Evolutionary conservation across 768 basidiomycete genomes (phyloP), one percentile per base, ranked within the genome.

Genomic region (Gautieria morchelliformis): DNA sequence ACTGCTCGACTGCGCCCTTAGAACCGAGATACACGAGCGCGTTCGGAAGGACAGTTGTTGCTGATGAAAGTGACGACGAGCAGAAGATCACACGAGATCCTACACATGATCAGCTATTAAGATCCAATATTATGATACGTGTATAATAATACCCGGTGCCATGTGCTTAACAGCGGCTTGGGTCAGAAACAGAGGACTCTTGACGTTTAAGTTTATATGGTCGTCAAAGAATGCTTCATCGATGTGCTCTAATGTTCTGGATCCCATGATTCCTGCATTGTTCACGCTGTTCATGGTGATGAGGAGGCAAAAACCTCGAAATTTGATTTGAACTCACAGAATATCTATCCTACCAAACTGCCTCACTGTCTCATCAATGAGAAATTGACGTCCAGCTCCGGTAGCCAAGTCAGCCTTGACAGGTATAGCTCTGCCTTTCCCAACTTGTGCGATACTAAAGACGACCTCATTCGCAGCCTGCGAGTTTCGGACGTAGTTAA

Each of bases 1-100:
- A 70, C 60, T 83, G 82, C 64, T 83, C 81, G 53, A 83, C 71
- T 1, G 82, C 81, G 39, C 79, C 82, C 65, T 83, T 82, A 0
- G 80, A 75, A 27, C 78, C 76, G 57, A 74, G 71, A 67, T 81
- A 83, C 47, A 76, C 68, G 27, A 83, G 71, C 17, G 73, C 72
- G 58, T 76, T 75, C 0, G 81, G 75, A 5, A 71, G 67, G 35
- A 83, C 69, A 19, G 66, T 71, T 0, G 77, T 72, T 9, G 74
- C 69, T 19, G 61, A 62, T 7, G 79, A 78, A 45, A 83, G 65
- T 41, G 76, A 78, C 4, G 75, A 74, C 0, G 80, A 81, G 66
- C 82, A 75, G 69, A 83, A 81, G 44, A 84, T 75, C 56, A 83
- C 74, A 7, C 80, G 74, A 3, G 78, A 76, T 9, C 81, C 81